Evolutionary conservation across 345 rosid species (phyloP), one percentile per base, ranked within the genome.

Genomic region (Boechera retrofracta): DNA sequence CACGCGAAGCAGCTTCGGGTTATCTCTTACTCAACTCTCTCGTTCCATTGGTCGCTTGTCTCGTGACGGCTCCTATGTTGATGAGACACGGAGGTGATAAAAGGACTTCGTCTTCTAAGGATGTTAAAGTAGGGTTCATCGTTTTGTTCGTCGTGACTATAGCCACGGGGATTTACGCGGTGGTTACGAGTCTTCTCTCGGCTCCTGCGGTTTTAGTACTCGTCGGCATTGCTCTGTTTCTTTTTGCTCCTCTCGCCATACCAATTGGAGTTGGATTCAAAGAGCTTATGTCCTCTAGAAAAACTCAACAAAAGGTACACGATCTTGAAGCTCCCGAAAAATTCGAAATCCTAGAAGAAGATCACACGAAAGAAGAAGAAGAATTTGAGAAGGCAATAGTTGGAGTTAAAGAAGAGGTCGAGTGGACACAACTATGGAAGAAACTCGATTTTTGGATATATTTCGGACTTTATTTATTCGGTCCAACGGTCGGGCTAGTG

Each of bases 401-500:
- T 3, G 74, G 65, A 10, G 87, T 63, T 2, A 83, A 60, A 57
- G 99, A 91, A 81, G 98, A 94, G 35, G 73, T 89, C 26, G 95
- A 93, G 42, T 87, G 73, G 79, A 83, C 79, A 79, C 15, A 65
- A 75, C 85, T 92, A 94, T 7, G 92, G 26, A 80, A 49, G 52
- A 88, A 85, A 76, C 35, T 86, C 0, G 86, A 89, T 5, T 95
- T 95, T 66, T 92, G 98, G 99, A 60, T 91, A 58, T 95, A 89
- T 73, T 89, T 89, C 45, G 77, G 83, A 18, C 77, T 89, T 21
- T 95, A 95, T 74, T 79, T 95, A 47, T 76, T 65, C n/a, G 93
- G 98, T n/a, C 90, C 91, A n/a, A 91, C 98, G 6, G 75, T 95
- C 1, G 98, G 98, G 38, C 26, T 95, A 18, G 98, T 92, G 33